Base-by-base conservation (phyloP, 805 yeast species). In the Saturnispora kantuleensis region DNA sequence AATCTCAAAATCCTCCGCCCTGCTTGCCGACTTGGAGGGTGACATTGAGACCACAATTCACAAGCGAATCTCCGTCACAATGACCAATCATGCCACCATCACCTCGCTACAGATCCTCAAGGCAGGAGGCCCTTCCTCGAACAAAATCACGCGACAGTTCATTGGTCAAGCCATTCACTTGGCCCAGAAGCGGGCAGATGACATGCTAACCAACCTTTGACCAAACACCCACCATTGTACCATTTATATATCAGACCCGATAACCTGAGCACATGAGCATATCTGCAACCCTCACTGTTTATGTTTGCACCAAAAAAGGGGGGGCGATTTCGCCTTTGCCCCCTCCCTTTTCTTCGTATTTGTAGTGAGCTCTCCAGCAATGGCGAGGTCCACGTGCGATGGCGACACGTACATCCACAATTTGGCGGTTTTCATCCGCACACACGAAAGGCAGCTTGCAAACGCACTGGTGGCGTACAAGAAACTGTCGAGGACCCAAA, bases 1-100 rank as follows among this genome's bases (percentile, higher is more conserved):
- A 21, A 21, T 21, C 5, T 5, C 26, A 21, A 39, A 35, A 13
- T 38, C 59, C 18, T 51, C 73, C 1, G 66, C 77, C 0, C 54
- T 85, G 12, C 59, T 87, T 39, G 79, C 84, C 1, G 96, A 87
- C 57, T 55, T 85, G 35, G 94, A 86, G 58, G 94, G 94, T 11
- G 90, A 83, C 48, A 82, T 88, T 5, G 96, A 87, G 60, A 94
- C 86, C 55, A 69, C 79, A 30, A 69, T 81, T 3, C 63, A 62
- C 37, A 76, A 84, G 36, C 70, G 77, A 15, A 63, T 85, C 12
- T 63, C 69, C 17, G 68, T 77, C 1, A 68, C 79, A 12, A 49
- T 51, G 21, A 47, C 46, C 39, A 50, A 51, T 2, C 57, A 60
- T 18, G 62, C 65, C 2, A 51, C 52, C 15, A 57, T 74, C 43